Conservation (phyloP, 805 yeast species). For the Candida sanyiensis region DNA sequence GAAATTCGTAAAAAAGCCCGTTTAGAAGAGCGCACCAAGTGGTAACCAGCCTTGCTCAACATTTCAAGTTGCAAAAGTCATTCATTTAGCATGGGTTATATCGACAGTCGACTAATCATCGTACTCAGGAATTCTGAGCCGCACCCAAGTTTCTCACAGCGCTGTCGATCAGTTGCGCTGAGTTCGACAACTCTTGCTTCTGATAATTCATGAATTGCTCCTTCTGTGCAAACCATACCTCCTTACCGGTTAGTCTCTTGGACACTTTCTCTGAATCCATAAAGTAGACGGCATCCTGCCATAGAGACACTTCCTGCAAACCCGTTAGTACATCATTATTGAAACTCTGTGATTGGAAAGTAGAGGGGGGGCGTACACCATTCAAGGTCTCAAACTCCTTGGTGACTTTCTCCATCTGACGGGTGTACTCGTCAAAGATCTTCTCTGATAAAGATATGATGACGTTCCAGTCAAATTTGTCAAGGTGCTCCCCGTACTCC, state of each 20-base stretch:
- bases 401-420: constrained; percentile 19
- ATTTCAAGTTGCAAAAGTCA: no score
- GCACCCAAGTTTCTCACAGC: constrained; percentile 19
- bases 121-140: background rate
- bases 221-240: constrained; percentile 22
- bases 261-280: constrained; percentile 22
- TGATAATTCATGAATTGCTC: constrained; percentile 18
- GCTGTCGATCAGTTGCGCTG: constrained; percentile 22
- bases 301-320: constrained; percentile 18
- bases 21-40: no score
- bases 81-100: no score
- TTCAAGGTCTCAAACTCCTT: constrained; percentile 21
- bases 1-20: no score
- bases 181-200: constrained; percentile 19
- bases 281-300: constrained; percentile 26
- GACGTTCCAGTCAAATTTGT: constrained; percentile 14
- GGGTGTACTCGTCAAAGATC: constrained; percentile 19
- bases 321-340: background rate
- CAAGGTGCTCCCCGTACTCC: background rate
- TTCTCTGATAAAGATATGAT: constrained; percentile 15
- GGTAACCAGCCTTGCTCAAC: no score
- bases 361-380: constrained; percentile 11
- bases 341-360: no score
- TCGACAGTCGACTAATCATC: background rate
- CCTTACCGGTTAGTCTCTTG: constrained; percentile 16